Conservation (phyloP, 768 basidiomycete genomes). For the Sporobolomyces roseus region DNA sequence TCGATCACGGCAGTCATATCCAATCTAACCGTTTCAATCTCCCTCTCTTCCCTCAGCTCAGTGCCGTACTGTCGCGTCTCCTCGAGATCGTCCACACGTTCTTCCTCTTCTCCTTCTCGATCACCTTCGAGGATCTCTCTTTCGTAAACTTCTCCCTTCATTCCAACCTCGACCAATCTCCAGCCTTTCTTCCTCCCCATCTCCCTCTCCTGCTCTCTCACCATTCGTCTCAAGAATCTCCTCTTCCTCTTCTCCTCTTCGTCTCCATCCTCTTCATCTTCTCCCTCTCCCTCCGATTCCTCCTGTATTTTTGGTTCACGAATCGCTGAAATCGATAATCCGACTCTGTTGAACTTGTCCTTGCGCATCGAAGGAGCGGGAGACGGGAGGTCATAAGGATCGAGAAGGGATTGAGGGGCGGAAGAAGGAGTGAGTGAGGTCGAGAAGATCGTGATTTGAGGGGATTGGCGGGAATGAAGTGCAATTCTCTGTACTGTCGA, state of each 20-base stretch:
- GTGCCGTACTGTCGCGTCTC: too few relatives aligned
- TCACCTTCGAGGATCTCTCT: neutral
- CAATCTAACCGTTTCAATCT: neutral
- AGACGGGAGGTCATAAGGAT: slow-evolving; percentile 15
- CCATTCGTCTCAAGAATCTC: neutral
- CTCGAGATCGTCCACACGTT: neutral
- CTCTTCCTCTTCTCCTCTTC: neutral
- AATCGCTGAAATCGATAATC: neutral
- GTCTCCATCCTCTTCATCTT: neutral
- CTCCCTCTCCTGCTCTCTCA: neutral
- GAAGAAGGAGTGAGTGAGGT: neutral
- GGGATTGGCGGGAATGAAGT: slow-evolving; percentile 7
- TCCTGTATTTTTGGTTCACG: neutral
- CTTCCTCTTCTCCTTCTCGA: neutral
- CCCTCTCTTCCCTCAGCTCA: neutral
- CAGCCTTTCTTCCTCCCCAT: neutral
- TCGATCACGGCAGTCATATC: neutral
- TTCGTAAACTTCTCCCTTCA: slow-evolving; percentile 5
- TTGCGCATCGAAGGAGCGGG: neutral
- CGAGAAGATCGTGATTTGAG: slow-evolving; percentile 8
- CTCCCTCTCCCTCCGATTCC: neutral
- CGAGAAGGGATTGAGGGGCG: slow-evolving; percentile 18
- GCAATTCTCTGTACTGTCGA: slow-evolving; percentile 14
- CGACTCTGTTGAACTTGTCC: neutral
- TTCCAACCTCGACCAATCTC: neutral